These are phyloP conservation scores for Ceratocystis cubensis DNA, from an alignment of 2,329 filamentous ascomycete species.

Conservation along the genomic window DNA sequence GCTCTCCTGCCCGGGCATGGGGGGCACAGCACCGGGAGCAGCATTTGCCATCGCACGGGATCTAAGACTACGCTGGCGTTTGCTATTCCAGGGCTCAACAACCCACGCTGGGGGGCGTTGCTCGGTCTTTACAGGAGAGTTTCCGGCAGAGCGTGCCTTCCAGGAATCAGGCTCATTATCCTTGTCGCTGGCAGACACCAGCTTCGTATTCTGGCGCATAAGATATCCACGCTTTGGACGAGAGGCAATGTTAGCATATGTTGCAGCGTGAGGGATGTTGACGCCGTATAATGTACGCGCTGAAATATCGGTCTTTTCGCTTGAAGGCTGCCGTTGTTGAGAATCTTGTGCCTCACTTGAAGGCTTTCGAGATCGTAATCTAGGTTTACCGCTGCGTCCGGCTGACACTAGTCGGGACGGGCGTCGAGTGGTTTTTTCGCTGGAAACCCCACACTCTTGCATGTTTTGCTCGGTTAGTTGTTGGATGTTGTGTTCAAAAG, in stretches of 20 bases:
- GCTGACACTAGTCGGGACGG: slow-evolving; percentile 14
- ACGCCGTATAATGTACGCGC: slow-evolving; percentile 13
- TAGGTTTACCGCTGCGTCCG: not conserved
- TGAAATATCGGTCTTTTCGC: not conserved
- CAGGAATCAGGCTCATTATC: slow-evolving; percentile 41
- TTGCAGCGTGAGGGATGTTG: slow-evolving; percentile 19
- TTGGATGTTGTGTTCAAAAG: slow-evolving; percentile 31
- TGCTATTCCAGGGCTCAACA: slow-evolving; percentile 91
- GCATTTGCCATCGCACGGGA: slow-evolving; percentile 30
- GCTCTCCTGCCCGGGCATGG: slow-evolving; percentile 77
- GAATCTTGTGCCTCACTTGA: slow-evolving; percentile 9
- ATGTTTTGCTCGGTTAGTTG: not conserved
- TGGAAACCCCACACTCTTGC: not conserved
- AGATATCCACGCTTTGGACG: slow-evolving; percentile 85
- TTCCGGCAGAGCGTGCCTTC: slow-evolving; percentile 48
- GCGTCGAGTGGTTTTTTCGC: not conserved
- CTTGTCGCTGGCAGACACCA: slow-evolving; percentile 82
- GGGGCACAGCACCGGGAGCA: slow-evolving; percentile 53
- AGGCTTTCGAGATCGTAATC: not conserved
- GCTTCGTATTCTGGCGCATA: slow-evolving; percentile 96
- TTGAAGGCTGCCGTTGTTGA: slow-evolving; percentile 13
- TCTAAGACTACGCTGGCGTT: slow-evolving; percentile 54
- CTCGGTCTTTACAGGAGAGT: slow-evolving; percentile 59
- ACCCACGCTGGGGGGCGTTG: slow-evolving; percentile 79
- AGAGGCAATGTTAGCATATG: slow-evolving; percentile 48